Conservation (phyloP, 148 eudicot species). For the Mesembryanthemum crystallinum region DNA sequence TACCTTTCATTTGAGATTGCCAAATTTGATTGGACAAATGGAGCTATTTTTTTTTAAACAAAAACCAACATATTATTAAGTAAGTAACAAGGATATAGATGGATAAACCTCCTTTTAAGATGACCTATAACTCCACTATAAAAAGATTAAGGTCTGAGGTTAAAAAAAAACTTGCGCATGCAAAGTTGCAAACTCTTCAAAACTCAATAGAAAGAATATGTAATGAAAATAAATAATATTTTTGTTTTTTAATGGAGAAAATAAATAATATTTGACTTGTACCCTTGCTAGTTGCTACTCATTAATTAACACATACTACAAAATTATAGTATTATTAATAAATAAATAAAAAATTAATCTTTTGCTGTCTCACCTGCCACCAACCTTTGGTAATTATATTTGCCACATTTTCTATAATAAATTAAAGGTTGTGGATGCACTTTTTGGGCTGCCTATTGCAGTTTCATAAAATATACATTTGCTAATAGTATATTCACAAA, state of each 20-base stretch:
- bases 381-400: conserved; percentile 4
- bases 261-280: conserved; percentile 3
- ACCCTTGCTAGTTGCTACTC: not conserved
- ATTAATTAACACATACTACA: conserved; percentile 7
- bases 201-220: too few relatives aligned
- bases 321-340: not conserved
- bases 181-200: too few relatives aligned
- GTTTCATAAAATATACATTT: not conserved
- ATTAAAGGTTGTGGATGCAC: not conserved
- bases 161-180: too few relatives aligned
- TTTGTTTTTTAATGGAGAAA: too few relatives aligned
- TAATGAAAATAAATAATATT: too few relatives aligned
- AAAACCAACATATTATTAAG: too few relatives aligned
- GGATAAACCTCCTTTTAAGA: not conserved
- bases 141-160: too few relatives aligned
- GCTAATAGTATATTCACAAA: not conserved
- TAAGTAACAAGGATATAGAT: not conserved
- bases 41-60: too few relatives aligned
- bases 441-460: conserved; percentile 1
- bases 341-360: too few relatives aligned
- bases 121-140: conserved; percentile 1
- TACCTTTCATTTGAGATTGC: too few relatives aligned
- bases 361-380: conserved; percentile 20
- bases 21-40: too few relatives aligned
- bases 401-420: conserved; percentile 7